Evolutionary conservation across 1,284 basidiomycete genomes (phyloP), one percentile per base, ranked within the genome.

Genomic region (Ustilago bromivora): DNA sequence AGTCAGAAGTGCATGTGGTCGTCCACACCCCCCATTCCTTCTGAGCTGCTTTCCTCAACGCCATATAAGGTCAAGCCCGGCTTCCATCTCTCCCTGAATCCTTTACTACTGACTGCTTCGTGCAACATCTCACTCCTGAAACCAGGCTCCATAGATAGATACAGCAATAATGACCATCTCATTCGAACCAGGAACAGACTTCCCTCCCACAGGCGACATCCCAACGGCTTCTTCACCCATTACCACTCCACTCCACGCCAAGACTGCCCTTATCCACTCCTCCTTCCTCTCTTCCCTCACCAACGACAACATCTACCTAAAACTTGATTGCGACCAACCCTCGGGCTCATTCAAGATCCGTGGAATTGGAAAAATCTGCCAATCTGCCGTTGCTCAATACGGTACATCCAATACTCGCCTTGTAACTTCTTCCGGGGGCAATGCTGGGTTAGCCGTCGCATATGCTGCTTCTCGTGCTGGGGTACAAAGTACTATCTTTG

Each of bases 291-390:
- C 63, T 34, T 11, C 38, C 0, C 36, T 31, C 2, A 73, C 69
- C 7, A 62, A 66, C 3, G 70, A 78, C 55, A 59, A 84, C 58
- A 68, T 86, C 36, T 86, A 75, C 43, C 74, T 86, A 34, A 86
- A 86, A 63, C 70, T 86, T 46, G 85, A 86, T 52, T 71, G 73
- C 53, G 66, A 81, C 28, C 85, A 86, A 55, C 85, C 85, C 0
- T 78, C 72, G 4, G 80, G 78, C 2, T 78, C 74, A 7, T 86
- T 86, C 79, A 86, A 86, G 61, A 82, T 82, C 32, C 77, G 82
- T 17, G 82, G 82, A 3, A 71, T 86, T 49, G 82, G 83, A 0
- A 57, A 52, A 7, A 66, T 74, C 56, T 67, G 60, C 36, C 67
- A 60, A 32, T 9, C 31, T 2, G 64, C 71, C 11, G 52, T 70